Base-by-base conservation (phyloP, 306 rosid genomes). In the Cicer cuneatum region DNA sequence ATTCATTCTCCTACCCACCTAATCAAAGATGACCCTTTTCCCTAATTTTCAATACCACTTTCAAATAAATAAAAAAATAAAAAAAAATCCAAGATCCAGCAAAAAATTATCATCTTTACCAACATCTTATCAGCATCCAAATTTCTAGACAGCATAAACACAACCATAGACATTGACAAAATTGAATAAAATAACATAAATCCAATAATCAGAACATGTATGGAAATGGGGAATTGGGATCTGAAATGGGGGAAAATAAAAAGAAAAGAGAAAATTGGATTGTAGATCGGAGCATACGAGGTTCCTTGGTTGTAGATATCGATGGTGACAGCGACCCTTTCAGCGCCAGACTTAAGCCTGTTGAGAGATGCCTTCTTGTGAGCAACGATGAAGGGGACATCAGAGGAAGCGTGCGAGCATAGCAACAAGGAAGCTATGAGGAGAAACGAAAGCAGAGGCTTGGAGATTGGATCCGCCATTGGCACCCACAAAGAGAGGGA, bases 241-340 rank as follows among this genome's bases (percentile, higher is more conserved):
- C 93, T 83, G 59, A 69, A 75, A 51, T 0, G 0, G 19, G 19
- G 18, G 16, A 57, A 13, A 62, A 0, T 0, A 5, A 14, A 21
- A 52, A 2, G 8, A 6, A 15, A 71, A 73, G n/a, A 43, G 66
- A 84, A 83, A 64, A 76, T 45, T 12, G 6, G 40, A 11, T 19
- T 46, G 6, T 21, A 14, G 42, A 76, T 85, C 71, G 69, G 67
- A 47, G 70, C 95, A 6, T 87, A 94, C 99, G 93, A 86, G 66
- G 92, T 79, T 86, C 99, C 99, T 85, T 92, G 97, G 73, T 94
- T 94, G 88, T 87, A 94, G 85, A 94, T 83, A n/a, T 94, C 97
- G 82, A 94, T 81, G 81, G 97, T 71, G 76, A 94, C 99, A 14
- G 89, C 73, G 78, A 92, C 93, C 60, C 93, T 94, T 75, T 94